Conservation (phyloP, 805 yeast species). For the Helenozyma baotianmanensis region DNA sequence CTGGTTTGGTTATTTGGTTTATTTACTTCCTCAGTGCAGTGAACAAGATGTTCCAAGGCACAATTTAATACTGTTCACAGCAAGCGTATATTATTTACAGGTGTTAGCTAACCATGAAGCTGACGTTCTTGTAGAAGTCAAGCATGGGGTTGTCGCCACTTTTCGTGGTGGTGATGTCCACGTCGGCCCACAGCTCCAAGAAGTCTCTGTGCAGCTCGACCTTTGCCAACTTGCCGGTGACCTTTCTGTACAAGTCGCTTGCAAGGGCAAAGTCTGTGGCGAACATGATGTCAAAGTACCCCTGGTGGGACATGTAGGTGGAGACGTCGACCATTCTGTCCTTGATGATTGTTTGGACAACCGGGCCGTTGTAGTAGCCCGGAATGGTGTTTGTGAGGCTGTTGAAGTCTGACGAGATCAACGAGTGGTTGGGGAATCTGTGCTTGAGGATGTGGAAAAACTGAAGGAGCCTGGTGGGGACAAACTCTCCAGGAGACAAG, state of each 20-base stretch:
- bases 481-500: conserved; percentile 67
- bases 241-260: conserved; percentile 55
- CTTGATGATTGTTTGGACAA: conserved; percentile 70
- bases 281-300: conserved; percentile 81
- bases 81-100: too few species aligned
- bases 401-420: conserved; percentile 69
- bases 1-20: too few species aligned
- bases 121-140: conserved; percentile 69
- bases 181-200: conserved; percentile 65
- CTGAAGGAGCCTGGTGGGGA: conserved; percentile 72
- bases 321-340: conserved; percentile 64
- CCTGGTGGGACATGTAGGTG: conserved; percentile 80
- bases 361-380: conserved; percentile 67
- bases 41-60: too few species aligned
- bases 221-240: conserved; percentile 55
- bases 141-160: conserved; percentile 84
- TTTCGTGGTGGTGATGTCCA: conserved; percentile 60
- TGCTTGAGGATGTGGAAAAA: conserved; percentile 58
- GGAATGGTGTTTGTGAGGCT: conserved; percentile 40
- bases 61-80: too few species aligned
- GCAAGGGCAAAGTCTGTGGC: conserved; percentile 71
- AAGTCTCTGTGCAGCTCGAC: conserved; percentile 61
- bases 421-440: conserved; percentile 70
- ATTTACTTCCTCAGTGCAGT: too few species aligned
- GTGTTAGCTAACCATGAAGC: conserved; percentile 54